phyloP scores from a whole-genome alignment of 1,284 basidiomycete species.

The Volvariella surrecta region DNA sequence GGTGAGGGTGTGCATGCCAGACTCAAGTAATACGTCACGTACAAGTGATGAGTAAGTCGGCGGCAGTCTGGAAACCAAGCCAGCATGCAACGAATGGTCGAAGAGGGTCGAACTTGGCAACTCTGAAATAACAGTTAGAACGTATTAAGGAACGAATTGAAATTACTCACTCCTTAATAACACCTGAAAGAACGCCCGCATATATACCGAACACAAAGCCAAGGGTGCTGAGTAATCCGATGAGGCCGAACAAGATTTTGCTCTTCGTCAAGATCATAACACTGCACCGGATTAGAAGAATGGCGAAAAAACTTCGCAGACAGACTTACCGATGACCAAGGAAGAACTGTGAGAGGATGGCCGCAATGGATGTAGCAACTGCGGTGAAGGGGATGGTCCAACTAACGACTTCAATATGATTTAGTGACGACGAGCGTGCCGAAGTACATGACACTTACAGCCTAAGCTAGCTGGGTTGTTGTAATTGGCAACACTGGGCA shows the following conservation, averaged over 20 bases:
- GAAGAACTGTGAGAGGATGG: slow-evolving; percentile 34
- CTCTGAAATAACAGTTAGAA: slow-evolving; percentile 11
- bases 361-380: slow-evolving; percentile 30
- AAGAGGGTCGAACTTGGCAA: slow-evolving; percentile 18
- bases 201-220: slow-evolving; percentile 29
- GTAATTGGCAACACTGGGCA: slow-evolving; percentile 31
- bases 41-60: slow-evolving; percentile 34
- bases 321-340: slow-evolving; percentile 33
- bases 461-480: slow-evolving; percentile 25
- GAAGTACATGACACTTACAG: slow-evolving; percentile 17
- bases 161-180: slow-evolving; percentile 26
- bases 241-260: slow-evolving; percentile 22
- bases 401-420: slow-evolving; percentile 24
- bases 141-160: neutral
- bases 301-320: too few species aligned
- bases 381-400: slow-evolving; percentile 40
- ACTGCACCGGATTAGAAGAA: slow-evolving; percentile 13
- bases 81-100: slow-evolving; percentile 26
- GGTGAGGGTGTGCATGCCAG: neutral
- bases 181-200: slow-evolving; percentile 27
- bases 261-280: slow-evolving; percentile 26
- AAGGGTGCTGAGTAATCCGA: slow-evolving; percentile 23
- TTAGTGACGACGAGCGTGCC: neutral
- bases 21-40: slow-evolving; percentile 1
- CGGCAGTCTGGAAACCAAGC: slow-evolving; percentile 30